phyloP scores from a whole-genome alignment of 2,329 filamentous ascomycete genomes.

The Cryphonectria radicalis region DNA sequence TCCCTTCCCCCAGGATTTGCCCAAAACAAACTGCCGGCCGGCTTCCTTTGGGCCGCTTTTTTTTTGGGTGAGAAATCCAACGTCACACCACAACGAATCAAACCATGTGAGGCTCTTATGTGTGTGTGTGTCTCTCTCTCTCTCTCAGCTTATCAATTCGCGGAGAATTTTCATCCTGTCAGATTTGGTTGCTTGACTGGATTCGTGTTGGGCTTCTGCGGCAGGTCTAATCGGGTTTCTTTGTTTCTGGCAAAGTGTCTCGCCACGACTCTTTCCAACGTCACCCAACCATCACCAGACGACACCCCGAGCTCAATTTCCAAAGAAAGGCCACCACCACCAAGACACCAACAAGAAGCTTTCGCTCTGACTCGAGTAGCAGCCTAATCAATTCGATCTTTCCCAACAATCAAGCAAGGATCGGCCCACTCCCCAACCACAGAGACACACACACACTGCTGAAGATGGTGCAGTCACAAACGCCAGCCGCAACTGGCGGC shows the following conservation, averaged over 20 bases:
- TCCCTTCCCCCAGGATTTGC: not conserved
- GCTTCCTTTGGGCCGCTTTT: not conserved
- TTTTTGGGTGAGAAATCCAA: not conserved
- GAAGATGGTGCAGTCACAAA: slow-evolving; percentile 4
- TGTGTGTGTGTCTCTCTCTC: not conserved
- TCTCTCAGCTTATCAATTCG: not conserved
- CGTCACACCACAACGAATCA: slow-evolving; percentile 19
- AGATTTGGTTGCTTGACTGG: not conserved
- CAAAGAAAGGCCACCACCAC: not conserved
- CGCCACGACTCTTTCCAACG: not conserved
- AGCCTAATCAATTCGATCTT: not conserved
- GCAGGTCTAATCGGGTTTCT: not conserved
- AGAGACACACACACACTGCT: not conserved
- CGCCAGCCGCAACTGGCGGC: slow-evolving; percentile 17
- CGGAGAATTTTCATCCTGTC: not conserved
- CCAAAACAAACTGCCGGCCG: not conserved
- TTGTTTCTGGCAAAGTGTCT: not conserved
- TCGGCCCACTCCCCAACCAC: too few species aligned
- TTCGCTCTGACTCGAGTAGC: not conserved
- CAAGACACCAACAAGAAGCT: not conserved
- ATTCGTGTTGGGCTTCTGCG: not conserved
- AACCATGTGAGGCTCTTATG: not conserved
- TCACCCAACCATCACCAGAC: not conserved
- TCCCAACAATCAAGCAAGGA: not conserved
- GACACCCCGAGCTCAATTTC: not conserved